Percentiles rank a stretch among this genome's conserved stretches.
These are phyloP conservation scores for Dillenia suffruticosa DNA, from an alignment of 164 flowering plant species.

Conservation along the genomic window DNA sequence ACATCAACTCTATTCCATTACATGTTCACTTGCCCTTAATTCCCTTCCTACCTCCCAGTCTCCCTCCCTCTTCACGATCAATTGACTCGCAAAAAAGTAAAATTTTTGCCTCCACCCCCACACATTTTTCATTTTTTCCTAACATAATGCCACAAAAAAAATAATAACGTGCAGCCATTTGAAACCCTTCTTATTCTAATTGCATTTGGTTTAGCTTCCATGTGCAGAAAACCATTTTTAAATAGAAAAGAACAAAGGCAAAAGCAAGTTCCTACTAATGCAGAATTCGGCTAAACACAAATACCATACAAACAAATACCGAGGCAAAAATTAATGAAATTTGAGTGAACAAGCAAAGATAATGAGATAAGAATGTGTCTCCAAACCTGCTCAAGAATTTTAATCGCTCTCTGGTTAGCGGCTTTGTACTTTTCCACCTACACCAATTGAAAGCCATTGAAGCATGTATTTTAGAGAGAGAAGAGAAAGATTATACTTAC, in stretches of 20 bases:
- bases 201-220: background rate
- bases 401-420: constrained; percentile 73
- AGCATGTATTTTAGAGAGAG: background rate
- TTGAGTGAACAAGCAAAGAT: background rate
- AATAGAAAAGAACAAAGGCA: background rate
- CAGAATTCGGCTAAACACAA: too few relatives aligned
- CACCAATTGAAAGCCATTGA: background rate
- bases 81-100: too few relatives aligned
- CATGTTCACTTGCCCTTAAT: too few relatives aligned
- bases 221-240: background rate
- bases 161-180: too few relatives aligned
- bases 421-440: constrained; percentile 49
- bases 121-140: too few relatives aligned
- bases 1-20: too few relatives aligned
- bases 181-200: background rate
- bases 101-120: too few relatives aligned
- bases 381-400: constrained; percentile 66
- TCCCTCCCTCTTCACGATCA: too few relatives aligned
- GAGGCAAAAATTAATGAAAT: background rate
- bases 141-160: too few relatives aligned
- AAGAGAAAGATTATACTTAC: constrained; percentile 23
- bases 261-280: too few relatives aligned
- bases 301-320: background rate
- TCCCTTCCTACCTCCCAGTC: too few relatives aligned
- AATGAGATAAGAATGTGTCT: background rate